A percentile compares a stretch with the other conserved stretches of the same genome.
phyloP scores from a whole-genome alignment of 805 yeast species.

The Komagataella phaffii region DNA sequence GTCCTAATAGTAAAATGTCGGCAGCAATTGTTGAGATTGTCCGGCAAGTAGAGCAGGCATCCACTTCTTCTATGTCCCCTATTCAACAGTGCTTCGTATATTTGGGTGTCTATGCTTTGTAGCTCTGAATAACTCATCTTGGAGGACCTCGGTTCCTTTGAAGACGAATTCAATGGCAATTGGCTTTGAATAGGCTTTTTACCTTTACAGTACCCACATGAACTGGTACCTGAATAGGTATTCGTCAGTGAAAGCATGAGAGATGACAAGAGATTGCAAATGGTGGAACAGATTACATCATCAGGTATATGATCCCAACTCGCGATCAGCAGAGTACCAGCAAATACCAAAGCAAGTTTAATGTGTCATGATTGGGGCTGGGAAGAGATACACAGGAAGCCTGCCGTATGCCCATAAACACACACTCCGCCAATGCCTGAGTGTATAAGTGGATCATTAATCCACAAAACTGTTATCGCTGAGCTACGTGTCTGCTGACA shows the following conservation, averaged over 20 bases:
- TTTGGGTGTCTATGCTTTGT: conserved; percentile 29
- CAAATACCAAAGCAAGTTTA: not conserved
- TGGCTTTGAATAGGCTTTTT: conserved; percentile 16
- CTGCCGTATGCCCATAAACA: not conserved
- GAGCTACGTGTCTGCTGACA: not conserved
- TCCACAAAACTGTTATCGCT: no score
- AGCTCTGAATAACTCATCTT: conserved; percentile 7
- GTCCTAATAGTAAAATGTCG: conserved; percentile 70
- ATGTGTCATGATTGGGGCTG: not conserved
- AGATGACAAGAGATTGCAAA: not conserved
- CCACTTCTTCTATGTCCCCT: conserved; percentile 78
- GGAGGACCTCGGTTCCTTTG: not conserved
- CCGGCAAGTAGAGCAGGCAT: conserved; percentile 48
- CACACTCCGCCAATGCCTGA: no score
- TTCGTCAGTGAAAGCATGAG: not conserved
- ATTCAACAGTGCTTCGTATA: conserved; percentile 56
- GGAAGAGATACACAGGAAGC: not conserved
- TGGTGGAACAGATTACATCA: not conserved
- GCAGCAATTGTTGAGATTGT: conserved; percentile 63
- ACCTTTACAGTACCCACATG: conserved; percentile 71
- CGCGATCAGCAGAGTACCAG: not conserved
- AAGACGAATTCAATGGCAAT: conserved; percentile 22
- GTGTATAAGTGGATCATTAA: no score
- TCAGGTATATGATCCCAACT: not conserved
- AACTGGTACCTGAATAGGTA: conserved; percentile 15